Evolutionary conservation across 208 protist genomes (phyloP).

Genomic region (Trypanosoma conorhini): DNA sequence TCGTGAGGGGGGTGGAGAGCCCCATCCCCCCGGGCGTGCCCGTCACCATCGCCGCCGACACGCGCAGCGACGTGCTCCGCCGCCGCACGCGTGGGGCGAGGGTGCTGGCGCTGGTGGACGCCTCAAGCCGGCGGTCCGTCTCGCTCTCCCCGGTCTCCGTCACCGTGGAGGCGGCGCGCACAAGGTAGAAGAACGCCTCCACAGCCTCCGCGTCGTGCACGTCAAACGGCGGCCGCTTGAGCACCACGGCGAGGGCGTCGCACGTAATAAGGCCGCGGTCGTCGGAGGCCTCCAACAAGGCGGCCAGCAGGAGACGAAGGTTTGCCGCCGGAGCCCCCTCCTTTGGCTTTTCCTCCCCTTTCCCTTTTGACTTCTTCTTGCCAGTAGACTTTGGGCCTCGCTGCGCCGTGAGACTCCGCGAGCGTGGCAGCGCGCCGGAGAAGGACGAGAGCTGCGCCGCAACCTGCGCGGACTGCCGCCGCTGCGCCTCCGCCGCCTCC

Average conservation of each 20-base stretch:
- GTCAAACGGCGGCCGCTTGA: conserved; percentile 54
- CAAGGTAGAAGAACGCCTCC: conserved; percentile 23
- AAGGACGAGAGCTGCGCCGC: conserved; percentile 21
- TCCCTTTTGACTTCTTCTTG: conserved; percentile 8
- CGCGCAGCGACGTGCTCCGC: not conserved
- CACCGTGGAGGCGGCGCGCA: conserved; percentile 33
- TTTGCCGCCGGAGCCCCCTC: conserved; percentile 47
- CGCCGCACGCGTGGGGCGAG: not conserved
- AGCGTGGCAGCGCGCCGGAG: not conserved
- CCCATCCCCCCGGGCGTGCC: not conserved
- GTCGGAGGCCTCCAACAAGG: conserved; percentile 45
- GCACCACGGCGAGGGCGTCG: conserved; percentile 35
- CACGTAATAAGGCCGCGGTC: conserved; percentile 43
- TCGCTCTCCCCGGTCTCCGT: conserved; percentile 22
- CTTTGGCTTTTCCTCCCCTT: conserved; percentile 25
- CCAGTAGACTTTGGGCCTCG: not conserved
- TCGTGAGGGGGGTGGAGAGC: not conserved
- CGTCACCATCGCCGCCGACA: not conserved
- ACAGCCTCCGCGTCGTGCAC: conserved; percentile 37
- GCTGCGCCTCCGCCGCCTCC: conserved; percentile 16
- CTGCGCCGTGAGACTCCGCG: not conserved
- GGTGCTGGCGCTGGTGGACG: conserved; percentile 4
- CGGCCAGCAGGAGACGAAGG: conserved; percentile 39
- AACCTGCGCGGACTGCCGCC: conserved; percentile 19
- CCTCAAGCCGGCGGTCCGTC: conserved; percentile 1